Evolutionary conservation across 805 yeast genomes (phyloP).

Genomic region (Candida tallmaniae): DNA sequence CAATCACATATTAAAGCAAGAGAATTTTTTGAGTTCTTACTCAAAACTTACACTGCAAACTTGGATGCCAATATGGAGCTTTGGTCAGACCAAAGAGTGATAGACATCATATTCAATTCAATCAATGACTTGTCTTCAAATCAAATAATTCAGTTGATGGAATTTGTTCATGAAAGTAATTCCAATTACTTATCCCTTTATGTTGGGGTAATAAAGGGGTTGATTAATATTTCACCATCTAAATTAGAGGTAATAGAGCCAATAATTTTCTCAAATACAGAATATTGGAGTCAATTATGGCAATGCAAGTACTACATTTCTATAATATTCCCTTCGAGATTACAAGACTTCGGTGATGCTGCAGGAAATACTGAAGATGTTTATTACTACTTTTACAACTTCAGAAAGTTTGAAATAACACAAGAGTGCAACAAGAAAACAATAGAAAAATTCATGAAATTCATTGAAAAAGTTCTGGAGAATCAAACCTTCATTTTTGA

Average conservation of each 20-base stretch:
- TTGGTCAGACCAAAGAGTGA: conserved; percentile 15
- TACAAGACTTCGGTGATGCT: neutral
- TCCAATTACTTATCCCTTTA: conserved; percentile 2
- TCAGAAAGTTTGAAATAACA: conserved; percentile 49
- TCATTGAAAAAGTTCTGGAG: conserved; percentile 5
- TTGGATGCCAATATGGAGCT: conserved; percentile 6
- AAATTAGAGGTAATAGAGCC: conserved; percentile 15
- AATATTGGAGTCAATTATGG: conserved; percentile 31
- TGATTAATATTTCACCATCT: conserved; percentile 27
- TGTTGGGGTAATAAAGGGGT: conserved; percentile 36
- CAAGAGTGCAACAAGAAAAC: conserved; percentile 8
- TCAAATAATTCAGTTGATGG: conserved; percentile 25
- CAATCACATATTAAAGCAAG: conserved; percentile 52
- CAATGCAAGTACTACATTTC: conserved; percentile 43
- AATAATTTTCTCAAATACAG: neutral
- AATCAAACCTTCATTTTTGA: conserved; percentile 9
- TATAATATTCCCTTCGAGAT: conserved; percentile 1
- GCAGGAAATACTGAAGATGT: conserved; percentile 4
- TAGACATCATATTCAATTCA: conserved; percentile 35
- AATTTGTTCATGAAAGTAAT: conserved; percentile 1
- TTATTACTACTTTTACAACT: conserved; percentile 32
- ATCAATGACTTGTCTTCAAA: conserved; percentile 42
- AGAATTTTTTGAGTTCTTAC: conserved; percentile 48
- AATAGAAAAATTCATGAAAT: conserved; percentile 11
- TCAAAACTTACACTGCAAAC: conserved; percentile 37